Conservation (phyloP, 2,329 filamentous ascomycete species). For the Paramyrothecium roridum region DNA sequence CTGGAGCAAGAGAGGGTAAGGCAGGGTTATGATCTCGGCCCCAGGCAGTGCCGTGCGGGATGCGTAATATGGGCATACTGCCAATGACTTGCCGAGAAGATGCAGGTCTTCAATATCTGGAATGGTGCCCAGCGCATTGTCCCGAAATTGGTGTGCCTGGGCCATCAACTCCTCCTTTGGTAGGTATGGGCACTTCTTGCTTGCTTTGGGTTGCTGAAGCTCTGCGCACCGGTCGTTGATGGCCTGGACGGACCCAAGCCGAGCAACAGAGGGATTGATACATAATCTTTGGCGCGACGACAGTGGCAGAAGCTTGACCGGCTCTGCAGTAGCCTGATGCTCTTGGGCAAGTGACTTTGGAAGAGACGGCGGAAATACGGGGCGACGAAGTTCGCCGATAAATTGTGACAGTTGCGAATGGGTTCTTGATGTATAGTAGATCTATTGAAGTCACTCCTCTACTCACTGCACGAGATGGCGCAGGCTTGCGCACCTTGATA, state of each 20-base stretch:
- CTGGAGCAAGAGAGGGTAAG: constrained; percentile 87
- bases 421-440: constrained; percentile 89
- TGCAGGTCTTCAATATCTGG: constrained; percentile 93
- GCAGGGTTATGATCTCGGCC: constrained; percentile 87
- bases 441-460: constrained; percentile 41
- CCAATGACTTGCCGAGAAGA: constrained; percentile 70
- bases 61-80: constrained; percentile 95
- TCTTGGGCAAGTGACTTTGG: constrained; percentile 36
- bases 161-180: constrained; percentile 73
- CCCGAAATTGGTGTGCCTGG: constrained; percentile 76
- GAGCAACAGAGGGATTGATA: constrained; percentile 80
- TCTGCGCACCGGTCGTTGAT: constrained; percentile 95
- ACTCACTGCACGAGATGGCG: constrained; percentile 1
- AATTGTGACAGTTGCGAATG: constrained; percentile 92
- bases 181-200: constrained; percentile 69
- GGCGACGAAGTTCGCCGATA: constrained; percentile 74
- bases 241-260: constrained; percentile 67
- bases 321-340: constrained; percentile 20
- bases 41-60: constrained; percentile 78
- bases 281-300: constrained; percentile 86
- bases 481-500: constrained; percentile 53
- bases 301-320: constrained; percentile 76
- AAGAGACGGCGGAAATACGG: constrained; percentile 72
- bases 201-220: constrained; percentile 66
- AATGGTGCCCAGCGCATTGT: constrained; percentile 77